Percentiles rank a stretch among this genome's conserved stretches.
These are phyloP conservation scores for Eucalyptus globulus DNA, from an alignment of 345 rosid genomes.

Conservation along the genomic window DNA sequence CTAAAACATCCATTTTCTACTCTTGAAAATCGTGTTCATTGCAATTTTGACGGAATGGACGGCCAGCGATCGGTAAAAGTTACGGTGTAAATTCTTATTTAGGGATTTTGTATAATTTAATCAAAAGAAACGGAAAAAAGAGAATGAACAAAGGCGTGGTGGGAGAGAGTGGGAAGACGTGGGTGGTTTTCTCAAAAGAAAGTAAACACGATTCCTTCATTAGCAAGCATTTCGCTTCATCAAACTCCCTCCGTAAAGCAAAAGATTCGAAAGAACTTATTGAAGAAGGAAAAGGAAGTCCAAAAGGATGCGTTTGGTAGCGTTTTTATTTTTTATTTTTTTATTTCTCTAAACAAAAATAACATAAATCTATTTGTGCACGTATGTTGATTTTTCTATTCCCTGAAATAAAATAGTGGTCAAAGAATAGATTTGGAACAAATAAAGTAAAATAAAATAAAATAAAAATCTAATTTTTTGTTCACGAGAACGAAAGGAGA, in stretches of 20 bases:
- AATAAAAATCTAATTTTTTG: too few species aligned
- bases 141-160: background rate
- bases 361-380: too few species aligned
- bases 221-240: background rate
- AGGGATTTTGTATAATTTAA: background rate
- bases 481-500: background rate
- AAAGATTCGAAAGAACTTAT: background rate
- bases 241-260: background rate
- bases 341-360: too few species aligned
- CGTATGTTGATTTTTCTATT: too few species aligned
- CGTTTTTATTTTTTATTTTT: too few species aligned
- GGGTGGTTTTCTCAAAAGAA: background rate
- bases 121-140: background rate
- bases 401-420: accelerated
- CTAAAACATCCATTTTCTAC: background rate
- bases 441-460: too few species aligned
- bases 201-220: background rate
- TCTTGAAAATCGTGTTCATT: background rate
- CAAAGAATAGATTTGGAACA: too few species aligned
- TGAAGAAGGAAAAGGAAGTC: background rate
- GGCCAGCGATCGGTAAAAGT: background rate
- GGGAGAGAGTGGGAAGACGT: background rate
- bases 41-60: background rate
- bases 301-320: too few species aligned
- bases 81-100: background rate